These are phyloP conservation scores for Aechmea fasciata DNA, from an alignment of 176 grass and related monocot species.

Conservation along the genomic window DNA sequence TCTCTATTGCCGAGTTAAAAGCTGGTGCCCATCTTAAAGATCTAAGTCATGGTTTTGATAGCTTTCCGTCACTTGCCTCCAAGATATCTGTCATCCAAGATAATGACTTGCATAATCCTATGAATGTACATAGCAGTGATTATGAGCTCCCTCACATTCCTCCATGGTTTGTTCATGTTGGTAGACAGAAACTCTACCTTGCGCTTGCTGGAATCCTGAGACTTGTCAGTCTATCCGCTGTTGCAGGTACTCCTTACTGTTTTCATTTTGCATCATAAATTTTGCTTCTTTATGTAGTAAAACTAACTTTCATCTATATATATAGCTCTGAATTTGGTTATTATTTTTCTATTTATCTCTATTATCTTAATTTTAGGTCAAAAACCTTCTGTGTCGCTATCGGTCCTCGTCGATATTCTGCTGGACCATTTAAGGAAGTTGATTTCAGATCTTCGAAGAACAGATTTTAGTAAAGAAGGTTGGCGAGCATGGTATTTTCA, in stretches of 20 bases:
- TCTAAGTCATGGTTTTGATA: slow-evolving; percentile 26
- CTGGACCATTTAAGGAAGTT: slow-evolving; percentile 71
- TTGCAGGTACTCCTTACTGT: slow-evolving; percentile 33
- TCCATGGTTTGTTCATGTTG: slow-evolving; percentile 65
- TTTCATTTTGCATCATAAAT: neutral
- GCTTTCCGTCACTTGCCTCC: slow-evolving; percentile 25
- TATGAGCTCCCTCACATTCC: slow-evolving; percentile 73
- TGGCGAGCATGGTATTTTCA: slow-evolving; percentile 42
- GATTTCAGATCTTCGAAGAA: slow-evolving; percentile 45
- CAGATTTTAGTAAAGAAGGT: slow-evolving; percentile 38
- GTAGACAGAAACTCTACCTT: slow-evolving; percentile 61
- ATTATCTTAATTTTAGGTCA: slow-evolving; percentile 45
- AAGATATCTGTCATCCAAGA: slow-evolving; percentile 60
- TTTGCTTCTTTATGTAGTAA: neutral
- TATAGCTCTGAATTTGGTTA: neutral
- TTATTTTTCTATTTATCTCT: slow-evolving; percentile 20
- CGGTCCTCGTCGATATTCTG: slow-evolving; percentile 72
- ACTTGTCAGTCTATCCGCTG: slow-evolving; percentile 67
- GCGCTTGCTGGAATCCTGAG: slow-evolving; percentile 77
- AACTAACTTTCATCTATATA: neutral
- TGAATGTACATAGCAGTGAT: slow-evolving; percentile 19
- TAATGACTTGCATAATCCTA: slow-evolving; percentile 23
- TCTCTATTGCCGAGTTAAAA: slow-evolving; percentile 89
- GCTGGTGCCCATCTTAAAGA: slow-evolving; percentile 36
- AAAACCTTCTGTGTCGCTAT: slow-evolving; percentile 37